phyloP scores from a whole-genome alignment of 371 early-diverging fungal species.

The Coelomomyces lativittatus region DNA sequence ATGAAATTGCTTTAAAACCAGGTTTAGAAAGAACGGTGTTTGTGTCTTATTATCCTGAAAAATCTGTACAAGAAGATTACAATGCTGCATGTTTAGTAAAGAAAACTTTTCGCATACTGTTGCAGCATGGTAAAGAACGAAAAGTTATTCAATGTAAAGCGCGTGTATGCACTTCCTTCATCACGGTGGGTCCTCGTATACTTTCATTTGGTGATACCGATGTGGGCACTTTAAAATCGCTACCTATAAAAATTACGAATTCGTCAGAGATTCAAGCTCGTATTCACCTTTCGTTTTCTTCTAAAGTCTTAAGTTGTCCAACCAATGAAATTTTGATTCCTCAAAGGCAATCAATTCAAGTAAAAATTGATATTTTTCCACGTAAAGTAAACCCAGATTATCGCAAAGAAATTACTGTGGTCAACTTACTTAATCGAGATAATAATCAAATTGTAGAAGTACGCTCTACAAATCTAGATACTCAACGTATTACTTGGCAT shows the following conservation, averaged over 20 bases:
- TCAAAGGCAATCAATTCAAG: slow-evolving; percentile 58
- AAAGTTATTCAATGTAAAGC: slow-evolving; percentile 79
- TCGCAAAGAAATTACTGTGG: slow-evolving; percentile 81
- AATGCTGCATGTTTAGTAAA: slow-evolving; percentile 57
- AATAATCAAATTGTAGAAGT: slow-evolving; percentile 84
- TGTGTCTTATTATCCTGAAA: slow-evolving; percentile 57
- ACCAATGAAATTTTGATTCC: slow-evolving; percentile 63
- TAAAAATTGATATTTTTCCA: slow-evolving; percentile 85
- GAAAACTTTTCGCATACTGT: slow-evolving; percentile 55
- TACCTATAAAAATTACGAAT: slow-evolving; percentile 64
- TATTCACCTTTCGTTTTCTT: slow-evolving; percentile 66
- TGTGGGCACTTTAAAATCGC: slow-evolving; percentile 74
- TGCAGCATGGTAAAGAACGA: slow-evolving; percentile 55
- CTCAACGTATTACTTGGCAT: slow-evolving; percentile 84
- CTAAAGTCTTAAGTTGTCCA: slow-evolving; percentile 76
- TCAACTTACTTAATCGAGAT: slow-evolving; percentile 67
- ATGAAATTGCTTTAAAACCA: slow-evolving; percentile 67
- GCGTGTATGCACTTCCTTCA: slow-evolving; percentile 77
- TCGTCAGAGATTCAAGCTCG: slow-evolving; percentile 67
- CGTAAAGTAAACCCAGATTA: slow-evolving; percentile 94
- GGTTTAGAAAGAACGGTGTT: slow-evolving; percentile 66
- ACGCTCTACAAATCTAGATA: slow-evolving; percentile 80
- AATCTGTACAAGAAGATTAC: slow-evolving; percentile 38
- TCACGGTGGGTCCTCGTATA: slow-evolving; percentile 58
- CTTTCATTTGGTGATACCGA: slow-evolving; percentile 88